Percentiles rank a stretch among this genome's conserved stretches.
Evolutionary conservation across 2,329 filamentous ascomycete species (phyloP).

Genomic region (Elsinoe australis): DNA sequence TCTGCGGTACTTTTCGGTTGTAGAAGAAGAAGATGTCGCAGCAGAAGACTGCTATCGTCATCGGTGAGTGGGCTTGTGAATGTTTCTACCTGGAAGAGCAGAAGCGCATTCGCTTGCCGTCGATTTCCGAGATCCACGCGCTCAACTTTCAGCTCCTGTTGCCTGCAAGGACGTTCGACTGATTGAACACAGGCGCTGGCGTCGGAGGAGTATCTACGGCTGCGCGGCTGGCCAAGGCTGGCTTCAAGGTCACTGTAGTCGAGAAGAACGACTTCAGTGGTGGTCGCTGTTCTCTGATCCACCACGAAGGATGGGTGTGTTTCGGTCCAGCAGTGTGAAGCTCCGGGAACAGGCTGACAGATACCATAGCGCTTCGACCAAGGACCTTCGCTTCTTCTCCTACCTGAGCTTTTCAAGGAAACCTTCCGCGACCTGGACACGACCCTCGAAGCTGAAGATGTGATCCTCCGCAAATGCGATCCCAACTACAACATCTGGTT

Average conservation of each 20-base stretch:
- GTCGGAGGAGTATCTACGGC: constrained; percentile 65
- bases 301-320: constrained; percentile 45
- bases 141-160: too few species aligned
- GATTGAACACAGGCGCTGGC: constrained; percentile 50
- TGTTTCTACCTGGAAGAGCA: not conserved
- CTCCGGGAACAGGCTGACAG: constrained; percentile 6
- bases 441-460: constrained; percentile 56
- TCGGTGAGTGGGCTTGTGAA: constrained; percentile 38
- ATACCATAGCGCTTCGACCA: constrained; percentile 59
- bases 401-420: constrained; percentile 63
- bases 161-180: not conserved
- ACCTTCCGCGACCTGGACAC: constrained; percentile 63
- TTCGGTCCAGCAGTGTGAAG: not conserved
- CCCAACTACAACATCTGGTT: constrained; percentile 73
- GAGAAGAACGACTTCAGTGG: constrained; percentile 70
- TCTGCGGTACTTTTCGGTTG: not conserved
- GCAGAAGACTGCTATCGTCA: constrained; percentile 45
- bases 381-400: constrained; percentile 64
- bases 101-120: not conserved
- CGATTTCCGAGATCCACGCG: not conserved
- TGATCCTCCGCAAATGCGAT: constrained; percentile 62
- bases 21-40: constrained; percentile 15
- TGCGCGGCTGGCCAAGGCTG: constrained; percentile 62
- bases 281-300: constrained; percentile 61
- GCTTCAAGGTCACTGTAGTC: constrained; percentile 65